phyloP scores from a whole-genome alignment of 495 filamentous ascomycete genomes.

The Aspergillus conjunctus region DNA sequence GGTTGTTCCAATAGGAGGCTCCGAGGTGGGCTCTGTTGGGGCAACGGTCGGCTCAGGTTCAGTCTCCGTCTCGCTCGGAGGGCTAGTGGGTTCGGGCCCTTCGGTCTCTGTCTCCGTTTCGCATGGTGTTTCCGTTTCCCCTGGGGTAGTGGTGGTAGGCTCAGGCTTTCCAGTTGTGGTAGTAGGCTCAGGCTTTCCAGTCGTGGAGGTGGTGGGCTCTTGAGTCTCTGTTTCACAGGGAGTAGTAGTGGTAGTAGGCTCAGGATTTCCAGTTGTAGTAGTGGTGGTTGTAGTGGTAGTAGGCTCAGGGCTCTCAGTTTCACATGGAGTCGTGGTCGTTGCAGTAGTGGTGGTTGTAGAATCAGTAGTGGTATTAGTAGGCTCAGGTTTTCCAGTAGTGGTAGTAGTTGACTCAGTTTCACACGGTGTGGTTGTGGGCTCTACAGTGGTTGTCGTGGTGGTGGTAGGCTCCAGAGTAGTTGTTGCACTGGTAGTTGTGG shows the following conservation, averaged over 20 bases:
- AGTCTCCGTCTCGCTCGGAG: too few relatives aligned
- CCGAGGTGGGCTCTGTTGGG: neutral
- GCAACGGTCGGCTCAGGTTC: too few relatives aligned
- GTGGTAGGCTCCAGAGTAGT: too few relatives aligned
- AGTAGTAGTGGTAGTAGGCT: neutral
- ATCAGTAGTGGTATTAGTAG: conserved; percentile 15
- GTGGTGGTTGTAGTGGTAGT: neutral
- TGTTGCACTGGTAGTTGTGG: too few relatives aligned
- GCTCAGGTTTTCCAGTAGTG: neutral
- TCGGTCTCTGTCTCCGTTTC: neutral
- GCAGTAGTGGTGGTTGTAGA: neutral
- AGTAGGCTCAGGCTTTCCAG: neutral
- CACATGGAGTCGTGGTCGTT: conserved; percentile 16
- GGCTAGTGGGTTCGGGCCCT: too few relatives aligned
- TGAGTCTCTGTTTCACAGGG: neutral
- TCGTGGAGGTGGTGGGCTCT: neutral
- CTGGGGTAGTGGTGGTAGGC: neutral
- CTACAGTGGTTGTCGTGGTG: too few relatives aligned
- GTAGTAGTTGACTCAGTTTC: neutral
- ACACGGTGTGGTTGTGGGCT: too few relatives aligned
- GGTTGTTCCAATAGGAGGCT: neutral
- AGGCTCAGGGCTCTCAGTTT: conserved; percentile 3
- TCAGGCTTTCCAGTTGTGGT: neutral
- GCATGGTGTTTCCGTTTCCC: neutral
- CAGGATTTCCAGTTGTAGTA: neutral